These are phyloP conservation scores for Geoglossum glabrum DNA, from an alignment of 495 filamentous ascomycete genomes.

Conservation along the genomic window DNA sequence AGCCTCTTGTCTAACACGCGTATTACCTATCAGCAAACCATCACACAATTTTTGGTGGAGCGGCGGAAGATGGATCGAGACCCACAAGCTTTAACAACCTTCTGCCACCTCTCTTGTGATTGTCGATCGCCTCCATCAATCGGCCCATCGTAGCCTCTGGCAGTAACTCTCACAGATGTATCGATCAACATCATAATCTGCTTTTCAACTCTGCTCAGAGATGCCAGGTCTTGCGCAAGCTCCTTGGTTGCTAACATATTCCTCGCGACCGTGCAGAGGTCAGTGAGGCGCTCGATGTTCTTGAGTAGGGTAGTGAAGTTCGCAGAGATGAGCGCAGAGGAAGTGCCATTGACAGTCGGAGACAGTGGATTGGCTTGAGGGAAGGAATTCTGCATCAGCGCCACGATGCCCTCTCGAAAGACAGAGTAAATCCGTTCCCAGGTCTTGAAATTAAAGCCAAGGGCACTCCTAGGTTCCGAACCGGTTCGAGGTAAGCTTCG, in stretches of 20 bases:
- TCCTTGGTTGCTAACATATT: constrained; percentile 71
- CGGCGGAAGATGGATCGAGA: not conserved
- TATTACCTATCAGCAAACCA: constrained; percentile 4
- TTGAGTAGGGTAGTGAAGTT: constrained; percentile 56
- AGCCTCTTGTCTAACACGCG: constrained; percentile 51
- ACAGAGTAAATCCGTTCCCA: not conserved
- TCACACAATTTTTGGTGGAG: constrained; percentile 11
- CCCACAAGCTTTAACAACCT: constrained; percentile 32
- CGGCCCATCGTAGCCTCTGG: constrained; percentile 71
- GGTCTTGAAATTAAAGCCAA: not conserved
- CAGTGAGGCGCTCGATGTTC: constrained; percentile 68
- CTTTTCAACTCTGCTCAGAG: constrained; percentile 56
- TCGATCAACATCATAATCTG: constrained; percentile 67
- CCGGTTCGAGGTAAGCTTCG: not conserved
- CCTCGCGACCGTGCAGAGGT: constrained; percentile 62
- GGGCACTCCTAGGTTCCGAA: not conserved
- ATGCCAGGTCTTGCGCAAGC: constrained; percentile 69
- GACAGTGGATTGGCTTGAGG: not conserved
- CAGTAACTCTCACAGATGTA: constrained; percentile 70
- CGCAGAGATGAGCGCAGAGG: constrained; percentile 52
- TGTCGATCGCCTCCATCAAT: constrained; percentile 27
- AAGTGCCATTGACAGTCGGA: constrained; percentile 18
- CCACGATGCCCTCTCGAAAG: not conserved
- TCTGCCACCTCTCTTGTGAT: constrained; percentile 41
- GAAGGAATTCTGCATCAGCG: not conserved